A percentile compares a stretch with the other conserved stretches of the same genome.
These are phyloP conservation scores for Zygosaccharomyces rouxii DNA, from an alignment of 805 yeast genomes.

Conservation along the genomic window DNA sequence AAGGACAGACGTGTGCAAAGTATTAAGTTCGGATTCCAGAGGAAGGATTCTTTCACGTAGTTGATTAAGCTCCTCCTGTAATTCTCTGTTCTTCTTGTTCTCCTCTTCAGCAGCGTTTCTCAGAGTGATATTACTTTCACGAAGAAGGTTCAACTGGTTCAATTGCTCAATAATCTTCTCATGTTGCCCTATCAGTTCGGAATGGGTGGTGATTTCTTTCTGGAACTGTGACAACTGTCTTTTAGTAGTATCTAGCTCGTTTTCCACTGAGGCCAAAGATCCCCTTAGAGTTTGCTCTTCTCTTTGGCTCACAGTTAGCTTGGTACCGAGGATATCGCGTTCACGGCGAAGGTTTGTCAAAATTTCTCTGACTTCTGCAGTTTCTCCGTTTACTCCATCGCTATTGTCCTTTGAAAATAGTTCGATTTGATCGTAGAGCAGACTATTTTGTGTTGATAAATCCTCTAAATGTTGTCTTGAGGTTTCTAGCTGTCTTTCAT, in stretches of 20 bases:
- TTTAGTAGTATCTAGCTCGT: slow-evolving; percentile 51
- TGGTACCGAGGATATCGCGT: slow-evolving; percentile 64
- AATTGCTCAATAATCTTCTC: slow-evolving; percentile 47
- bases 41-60: slow-evolving; percentile 41
- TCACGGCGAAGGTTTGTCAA: slow-evolving; percentile 65
- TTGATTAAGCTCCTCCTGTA: slow-evolving; percentile 40
- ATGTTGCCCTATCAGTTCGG: slow-evolving; percentile 37
- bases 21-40: slow-evolving; percentile 38
- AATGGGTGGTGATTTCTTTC: slow-evolving; percentile 32
- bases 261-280: slow-evolving; percentile 42
- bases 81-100: slow-evolving; percentile 31
- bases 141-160: slow-evolving; percentile 55
- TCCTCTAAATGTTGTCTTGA: slow-evolving; percentile 48
- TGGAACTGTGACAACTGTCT: slow-evolving; percentile 42
- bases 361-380: slow-evolving; percentile 46
- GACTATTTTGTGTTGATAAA: slow-evolving; percentile 59
- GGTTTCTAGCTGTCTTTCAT: slow-evolving; percentile 46
- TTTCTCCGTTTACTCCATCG: neutral
- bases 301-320: slow-evolving; percentile 46
- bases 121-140: slow-evolving; percentile 65
- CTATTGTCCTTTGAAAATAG: slow-evolving; percentile 23
- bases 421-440: slow-evolving; percentile 67
- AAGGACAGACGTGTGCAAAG: slow-evolving; percentile 34
- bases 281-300: slow-evolving; percentile 54
- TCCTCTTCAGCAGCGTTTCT: slow-evolving; percentile 46